Percentiles rank a stretch among this genome's conserved stretches.
phyloP scores from a whole-genome alignment of 345 rosid species.

The Salix caprea region DNA sequence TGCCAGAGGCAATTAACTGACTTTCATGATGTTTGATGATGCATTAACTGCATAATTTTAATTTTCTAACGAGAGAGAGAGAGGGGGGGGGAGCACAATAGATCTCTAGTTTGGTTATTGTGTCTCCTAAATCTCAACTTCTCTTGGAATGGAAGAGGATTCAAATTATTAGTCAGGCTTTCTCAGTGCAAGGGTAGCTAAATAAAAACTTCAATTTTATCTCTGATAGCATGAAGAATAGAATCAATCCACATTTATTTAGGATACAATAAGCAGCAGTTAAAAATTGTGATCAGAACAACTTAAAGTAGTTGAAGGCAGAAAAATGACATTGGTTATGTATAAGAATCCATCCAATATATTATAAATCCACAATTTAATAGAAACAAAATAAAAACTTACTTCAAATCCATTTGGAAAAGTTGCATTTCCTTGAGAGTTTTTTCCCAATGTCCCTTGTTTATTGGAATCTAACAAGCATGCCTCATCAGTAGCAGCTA shows the following conservation, averaged over 20 bases:
- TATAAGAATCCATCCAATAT: neutral
- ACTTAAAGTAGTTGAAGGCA: neutral
- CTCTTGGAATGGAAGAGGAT: neutral
- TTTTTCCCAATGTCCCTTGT: slow-evolving; percentile 39
- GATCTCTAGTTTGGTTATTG: neutral
- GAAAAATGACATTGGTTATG: neutral
- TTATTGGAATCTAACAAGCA: slow-evolving; percentile 34
- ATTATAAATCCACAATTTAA: neutral
- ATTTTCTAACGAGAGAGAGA: neutral
- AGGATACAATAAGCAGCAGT: neutral
- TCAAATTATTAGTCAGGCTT: neutral
- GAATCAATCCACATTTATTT: neutral
- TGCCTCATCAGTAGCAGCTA: slow-evolving; percentile 1
- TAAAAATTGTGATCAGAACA: neutral
- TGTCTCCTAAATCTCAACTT: neutral
- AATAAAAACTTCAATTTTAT: neutral
- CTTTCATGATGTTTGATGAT: neutral
- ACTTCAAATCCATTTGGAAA: slow-evolving; percentile 87
- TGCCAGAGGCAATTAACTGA: neutral
- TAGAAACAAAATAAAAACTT: neutral
- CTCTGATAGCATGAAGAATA: neutral
- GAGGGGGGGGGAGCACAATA: neutral
- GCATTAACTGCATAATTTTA: neutral
- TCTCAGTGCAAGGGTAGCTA: neutral
- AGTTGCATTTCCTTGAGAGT: slow-evolving; percentile 31